These are phyloP conservation scores for Tuctoria greenei DNA, from an alignment of 176 grass and related monocot species.

Conservation along the genomic window DNA sequence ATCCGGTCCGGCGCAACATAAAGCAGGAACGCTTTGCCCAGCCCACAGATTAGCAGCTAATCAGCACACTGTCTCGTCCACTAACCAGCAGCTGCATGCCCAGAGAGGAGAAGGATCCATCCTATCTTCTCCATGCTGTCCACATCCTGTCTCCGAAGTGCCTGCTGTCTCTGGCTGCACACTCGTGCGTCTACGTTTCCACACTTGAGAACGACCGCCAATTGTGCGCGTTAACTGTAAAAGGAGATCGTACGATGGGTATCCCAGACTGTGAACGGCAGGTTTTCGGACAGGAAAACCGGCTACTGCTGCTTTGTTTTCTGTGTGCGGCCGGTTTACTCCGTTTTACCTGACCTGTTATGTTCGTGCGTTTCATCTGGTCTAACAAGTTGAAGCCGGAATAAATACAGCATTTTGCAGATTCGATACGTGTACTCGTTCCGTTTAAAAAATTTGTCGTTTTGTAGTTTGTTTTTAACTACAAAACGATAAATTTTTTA, in stretches of 20 bases:
- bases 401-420: neutral
- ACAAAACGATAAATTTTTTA: no score
- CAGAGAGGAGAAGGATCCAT: slow-evolving; percentile 13
- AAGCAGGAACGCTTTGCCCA: neutral
- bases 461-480: no score
- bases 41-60: slow-evolving; percentile 35
- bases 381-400: neutral
- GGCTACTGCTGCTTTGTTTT: neutral
- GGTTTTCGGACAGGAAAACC: neutral
- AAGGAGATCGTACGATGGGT: slow-evolving; percentile 5
- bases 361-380: neutral
- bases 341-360: no score
- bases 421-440: neutral
- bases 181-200: neutral
- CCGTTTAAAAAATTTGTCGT: no score
- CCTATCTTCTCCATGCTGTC: neutral
- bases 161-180: neutral
- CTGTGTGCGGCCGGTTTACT: neutral
- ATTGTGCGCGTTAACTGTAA: slow-evolving; percentile 4
- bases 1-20: neutral
- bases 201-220: neutral
- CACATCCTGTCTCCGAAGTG: slow-evolving; percentile 25
- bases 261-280: neutral
- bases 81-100: slow-evolving; percentile 11
- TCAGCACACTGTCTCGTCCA: slow-evolving; percentile 31